A percentile compares a stretch with the other conserved stretches of the same genome.
Evolutionary conservation across 2,329 filamentous ascomycete species (phyloP).

Genomic region (Setomelanomma holmii): DNA sequence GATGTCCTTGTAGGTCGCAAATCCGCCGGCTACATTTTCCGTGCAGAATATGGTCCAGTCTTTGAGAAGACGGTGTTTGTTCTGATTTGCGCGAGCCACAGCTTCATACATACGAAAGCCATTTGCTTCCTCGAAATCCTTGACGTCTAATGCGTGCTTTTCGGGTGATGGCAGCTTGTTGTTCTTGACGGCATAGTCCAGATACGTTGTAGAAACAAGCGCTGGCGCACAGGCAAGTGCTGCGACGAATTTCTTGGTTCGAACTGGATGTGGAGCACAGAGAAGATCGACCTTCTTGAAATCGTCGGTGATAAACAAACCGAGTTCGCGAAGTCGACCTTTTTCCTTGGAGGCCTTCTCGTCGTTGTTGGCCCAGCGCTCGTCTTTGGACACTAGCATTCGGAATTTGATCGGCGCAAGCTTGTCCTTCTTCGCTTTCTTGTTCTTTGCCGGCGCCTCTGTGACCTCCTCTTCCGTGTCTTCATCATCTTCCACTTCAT

Average conservation of each 20-base stretch:
- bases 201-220: conserved; percentile 78
- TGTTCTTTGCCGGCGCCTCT: conserved; percentile 66
- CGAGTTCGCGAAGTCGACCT: conserved; percentile 81
- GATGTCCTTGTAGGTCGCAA: conserved; percentile 84
- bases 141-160: conserved; percentile 74
- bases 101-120: conserved; percentile 73
- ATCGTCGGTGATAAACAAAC: conserved; percentile 81
- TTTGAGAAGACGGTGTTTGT: conserved; percentile 77
- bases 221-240: conserved; percentile 82
- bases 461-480: conserved; percentile 54
- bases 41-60: conserved; percentile 86
- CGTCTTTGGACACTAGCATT: conserved; percentile 83
- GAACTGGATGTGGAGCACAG: conserved; percentile 83
- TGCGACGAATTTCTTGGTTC: conserved; percentile 92
- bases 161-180: conserved; percentile 69
- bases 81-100: conserved; percentile 73
- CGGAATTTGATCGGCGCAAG: conserved; percentile 72
- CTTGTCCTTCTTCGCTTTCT: conserved; percentile 58
- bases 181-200: conserved; percentile 76
- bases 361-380: conserved; percentile 76
- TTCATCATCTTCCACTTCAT: conserved; percentile 52
- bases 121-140: conserved; percentile 74
- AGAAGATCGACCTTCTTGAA: conserved; percentile 81
- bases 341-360: conserved; percentile 81
- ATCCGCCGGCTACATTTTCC: conserved; percentile 77